A percentile compares a stretch with the other conserved stretches of the same genome.
Evolutionary conservation across 495 filamentous ascomycete genomes (phyloP).

Genomic region (Opeltia flavorubescens): DNA sequence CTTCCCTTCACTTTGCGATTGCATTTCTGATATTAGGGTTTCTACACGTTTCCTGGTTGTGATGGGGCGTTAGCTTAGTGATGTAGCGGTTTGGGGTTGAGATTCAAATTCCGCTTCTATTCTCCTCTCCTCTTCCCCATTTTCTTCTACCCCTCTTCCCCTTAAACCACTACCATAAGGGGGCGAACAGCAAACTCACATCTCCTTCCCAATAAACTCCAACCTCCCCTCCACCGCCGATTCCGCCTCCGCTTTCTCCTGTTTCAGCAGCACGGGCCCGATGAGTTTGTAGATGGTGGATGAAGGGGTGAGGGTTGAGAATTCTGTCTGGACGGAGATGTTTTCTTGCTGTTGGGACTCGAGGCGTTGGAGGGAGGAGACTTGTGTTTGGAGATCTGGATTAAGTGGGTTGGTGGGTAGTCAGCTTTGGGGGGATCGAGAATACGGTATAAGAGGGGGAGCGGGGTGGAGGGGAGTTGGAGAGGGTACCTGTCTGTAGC

Average conservation of each 20-base stretch:
- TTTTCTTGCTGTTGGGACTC: constrained; percentile 94
- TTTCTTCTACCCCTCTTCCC: neutral
- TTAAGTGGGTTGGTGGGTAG: neutral
- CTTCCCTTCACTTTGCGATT: constrained; percentile 71
- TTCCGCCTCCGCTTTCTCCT: constrained; percentile 74
- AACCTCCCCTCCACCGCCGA: constrained; percentile 81
- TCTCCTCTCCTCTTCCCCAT: neutral
- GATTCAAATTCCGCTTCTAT: neutral
- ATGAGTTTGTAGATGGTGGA: constrained; percentile 91
- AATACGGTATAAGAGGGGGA: neutral
- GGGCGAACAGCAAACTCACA: constrained; percentile 39
- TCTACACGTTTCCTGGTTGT: constrained; percentile 63
- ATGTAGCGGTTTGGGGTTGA: no score
- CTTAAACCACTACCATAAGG: neutral
- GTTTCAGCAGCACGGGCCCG: constrained; percentile 85
- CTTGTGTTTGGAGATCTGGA: constrained; percentile 59
- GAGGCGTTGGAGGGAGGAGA: constrained; percentile 79
- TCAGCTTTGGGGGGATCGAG: neutral
- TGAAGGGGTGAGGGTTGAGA: constrained; percentile 57
- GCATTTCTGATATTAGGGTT: constrained; percentile 58
- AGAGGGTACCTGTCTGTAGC: constrained; percentile 56
- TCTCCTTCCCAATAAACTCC: constrained; percentile 87
- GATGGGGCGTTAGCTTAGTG: neutral
- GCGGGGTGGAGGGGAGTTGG: neutral
- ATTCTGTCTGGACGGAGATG: constrained; percentile 81